These are phyloP conservation scores for Crithidia acanthocephali DNA, from an alignment of 208 protist genomes.

Conservation along the genomic window DNA sequence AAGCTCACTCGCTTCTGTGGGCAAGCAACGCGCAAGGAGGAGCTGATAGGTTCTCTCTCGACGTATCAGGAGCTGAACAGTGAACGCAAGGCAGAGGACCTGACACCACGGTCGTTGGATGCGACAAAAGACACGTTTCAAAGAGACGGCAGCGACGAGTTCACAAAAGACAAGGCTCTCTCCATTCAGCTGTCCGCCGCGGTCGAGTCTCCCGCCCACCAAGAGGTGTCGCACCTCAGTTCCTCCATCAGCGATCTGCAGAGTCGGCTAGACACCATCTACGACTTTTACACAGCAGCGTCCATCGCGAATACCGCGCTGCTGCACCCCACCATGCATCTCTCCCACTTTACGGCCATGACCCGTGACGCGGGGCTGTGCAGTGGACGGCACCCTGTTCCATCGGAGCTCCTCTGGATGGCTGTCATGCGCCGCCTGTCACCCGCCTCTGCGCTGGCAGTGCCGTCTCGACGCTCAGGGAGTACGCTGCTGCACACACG, in stretches of 20 bases:
- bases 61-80: background rate
- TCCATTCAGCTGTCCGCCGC: background rate
- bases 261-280: conserved; percentile 41
- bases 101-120: too few relatives aligned
- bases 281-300: conserved; percentile 57
- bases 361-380: conserved; percentile 52
- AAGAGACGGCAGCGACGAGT: background rate
- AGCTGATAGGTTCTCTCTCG: background rate
- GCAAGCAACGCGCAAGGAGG: conserved; percentile 8
- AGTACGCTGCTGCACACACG: conserved; percentile 19
- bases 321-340: conserved; percentile 52
- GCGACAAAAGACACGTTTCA: background rate
- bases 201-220: background rate
- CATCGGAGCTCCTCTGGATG: conserved; percentile 74
- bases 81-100: background rate
- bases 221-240: too few relatives aligned
- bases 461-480: background rate
- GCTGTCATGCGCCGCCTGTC: conserved; percentile 46
- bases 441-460: background rate
- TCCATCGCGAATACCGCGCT: conserved; percentile 23
- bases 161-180: background rate
- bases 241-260: conserved; percentile 27
- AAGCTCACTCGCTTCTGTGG: conserved; percentile 6
- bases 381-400: conserved; percentile 27
- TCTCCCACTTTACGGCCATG: conserved; percentile 55